Conservation (phyloP, 2,329 filamentous ascomycete genomes). For the Drechslerella coelobrocha region DNA sequence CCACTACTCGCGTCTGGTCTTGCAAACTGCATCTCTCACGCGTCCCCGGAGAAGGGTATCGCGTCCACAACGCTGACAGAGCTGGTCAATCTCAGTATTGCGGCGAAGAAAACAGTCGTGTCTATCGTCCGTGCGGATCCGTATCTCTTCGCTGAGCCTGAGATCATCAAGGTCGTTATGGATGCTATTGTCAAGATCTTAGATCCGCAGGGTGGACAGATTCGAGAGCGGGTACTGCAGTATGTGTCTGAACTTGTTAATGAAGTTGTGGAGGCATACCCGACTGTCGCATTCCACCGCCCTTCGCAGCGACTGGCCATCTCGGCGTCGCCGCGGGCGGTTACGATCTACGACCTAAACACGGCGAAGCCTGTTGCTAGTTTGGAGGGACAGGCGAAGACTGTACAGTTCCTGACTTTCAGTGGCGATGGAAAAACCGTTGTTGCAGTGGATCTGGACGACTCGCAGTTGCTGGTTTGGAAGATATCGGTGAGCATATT, state of each 20-base stretch:
- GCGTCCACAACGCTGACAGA: conserved; percentile 44
- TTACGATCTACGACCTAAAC: conserved; percentile 54
- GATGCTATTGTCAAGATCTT: conserved; percentile 53
- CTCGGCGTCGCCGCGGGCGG: conserved; percentile 46
- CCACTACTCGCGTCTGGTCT: conserved; percentile 52
- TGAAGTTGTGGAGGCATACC: conserved; percentile 52
- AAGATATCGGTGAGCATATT: conserved; percentile 52
- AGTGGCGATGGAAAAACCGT: conserved; percentile 52
- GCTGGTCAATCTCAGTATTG: conserved; percentile 50
- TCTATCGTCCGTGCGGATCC: conserved; percentile 51
- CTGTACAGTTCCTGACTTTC: conserved; percentile 52
- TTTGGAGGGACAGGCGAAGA: conserved; percentile 51
- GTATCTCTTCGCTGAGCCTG: conserved; percentile 50
- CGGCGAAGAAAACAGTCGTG: conserved; percentile 52
- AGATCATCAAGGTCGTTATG: conserved; percentile 51
- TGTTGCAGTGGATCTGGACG: conserved; percentile 51
- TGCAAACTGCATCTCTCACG: conserved; percentile 53
- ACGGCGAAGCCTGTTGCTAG: conserved; percentile 39
- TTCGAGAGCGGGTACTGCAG: conserved; percentile 53
- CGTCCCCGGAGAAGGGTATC: conserved; percentile 40
- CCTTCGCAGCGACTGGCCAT: conserved; percentile 53
- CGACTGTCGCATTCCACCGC: conserved; percentile 53
- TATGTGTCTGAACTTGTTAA: conserved; percentile 53
- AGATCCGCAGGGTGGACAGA: conserved; percentile 51
- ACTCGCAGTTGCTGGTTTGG: conserved; percentile 52